Base-by-base conservation (phyloP, 306 rosid species). In the Quercus dentata region DNA sequence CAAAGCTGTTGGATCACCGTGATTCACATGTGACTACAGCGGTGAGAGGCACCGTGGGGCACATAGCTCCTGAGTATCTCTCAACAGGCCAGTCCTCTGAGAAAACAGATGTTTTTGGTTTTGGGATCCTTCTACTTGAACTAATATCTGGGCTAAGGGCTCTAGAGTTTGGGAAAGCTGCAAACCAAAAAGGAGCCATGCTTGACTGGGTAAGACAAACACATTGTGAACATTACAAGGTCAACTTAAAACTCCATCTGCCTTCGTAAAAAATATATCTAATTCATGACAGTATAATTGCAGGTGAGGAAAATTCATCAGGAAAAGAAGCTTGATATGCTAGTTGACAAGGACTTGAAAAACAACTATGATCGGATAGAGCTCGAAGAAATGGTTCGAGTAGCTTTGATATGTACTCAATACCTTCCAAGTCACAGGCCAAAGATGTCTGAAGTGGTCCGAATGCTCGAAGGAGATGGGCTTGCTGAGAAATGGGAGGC, bases 401-500 rank as follows among this genome's bases (percentile, higher is more conserved):
- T 95, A 33, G 97, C 98, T 59, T 92, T 95, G 19, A 31, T 95
- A 52, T 93, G 99, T 41, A 95, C 99, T 64, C 98, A 95, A 52
- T 89, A 88, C 76, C 87, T 91, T 82, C 97, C 99, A 25, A 85
- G 85, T 56, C 90, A 89, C 44, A 86, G 99, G 68, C 99, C 99
- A 4, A 95, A 88, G 88, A 96, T 91, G 98, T 93, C 99, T 21
- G 97, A 96, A 80, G 99, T 93, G 69, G 97, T 96, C 51, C 81
- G 99, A 56, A 93, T 96, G 99, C 98, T 96, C 10, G 98, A 93
- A 90, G 99, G 98, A 73, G 99, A 96, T 71, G 99, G 98, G 0
- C 97, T 96, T 38, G 99, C 93, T 2, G 98, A 96, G 83, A 96
- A 93, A 85, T 96, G 99, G 99, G 99, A 96, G 83, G 97, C 97